A percentile compares a stretch with the other conserved stretches of the same genome.
These are phyloP conservation scores for Sextonia rubra DNA, from an alignment of 164 flowering plant genomes.

Conservation along the genomic window DNA sequence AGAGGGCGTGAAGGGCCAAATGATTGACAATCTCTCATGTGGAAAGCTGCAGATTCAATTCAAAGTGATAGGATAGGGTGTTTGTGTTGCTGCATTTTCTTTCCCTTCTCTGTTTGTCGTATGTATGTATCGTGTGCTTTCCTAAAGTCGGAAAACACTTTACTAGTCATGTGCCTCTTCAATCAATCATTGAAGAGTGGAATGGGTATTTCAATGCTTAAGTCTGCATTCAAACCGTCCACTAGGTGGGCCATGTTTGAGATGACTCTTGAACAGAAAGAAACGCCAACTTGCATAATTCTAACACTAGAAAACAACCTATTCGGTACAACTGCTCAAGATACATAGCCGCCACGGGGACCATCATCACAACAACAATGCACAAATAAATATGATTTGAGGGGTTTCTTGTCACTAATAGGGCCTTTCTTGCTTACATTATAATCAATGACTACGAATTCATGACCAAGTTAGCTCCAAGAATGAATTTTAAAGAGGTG, in stretches of 20 bases:
- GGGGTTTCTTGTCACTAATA: background rate
- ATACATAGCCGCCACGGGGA: background rate
- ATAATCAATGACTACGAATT: too few species aligned
- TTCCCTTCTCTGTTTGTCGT: background rate
- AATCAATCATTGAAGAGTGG: conserved; percentile 7
- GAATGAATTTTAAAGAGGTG: too few species aligned
- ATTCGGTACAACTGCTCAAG: background rate
- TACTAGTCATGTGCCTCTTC: conserved; percentile 1
- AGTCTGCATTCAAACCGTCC: background rate
- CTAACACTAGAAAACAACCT: background rate
- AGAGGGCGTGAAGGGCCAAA: background rate
- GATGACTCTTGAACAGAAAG: too few species aligned
- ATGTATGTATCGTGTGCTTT: background rate
- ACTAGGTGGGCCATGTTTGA: background rate
- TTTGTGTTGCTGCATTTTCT: background rate
- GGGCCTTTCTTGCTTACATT: background rate
- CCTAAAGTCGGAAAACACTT: conserved; percentile 2
- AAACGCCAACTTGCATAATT: too few species aligned
- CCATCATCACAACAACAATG: background rate
- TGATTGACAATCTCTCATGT: background rate
- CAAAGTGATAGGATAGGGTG: background rate
- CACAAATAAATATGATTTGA: background rate
- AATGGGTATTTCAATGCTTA: conserved; percentile 1
- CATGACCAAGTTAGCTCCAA: too few species aligned
- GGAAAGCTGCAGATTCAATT: background rate